Evolutionary conservation across 805 yeast species (phyloP), one percentile per base, ranked within the genome.

Genomic region (Candida odintsovae): DNA sequence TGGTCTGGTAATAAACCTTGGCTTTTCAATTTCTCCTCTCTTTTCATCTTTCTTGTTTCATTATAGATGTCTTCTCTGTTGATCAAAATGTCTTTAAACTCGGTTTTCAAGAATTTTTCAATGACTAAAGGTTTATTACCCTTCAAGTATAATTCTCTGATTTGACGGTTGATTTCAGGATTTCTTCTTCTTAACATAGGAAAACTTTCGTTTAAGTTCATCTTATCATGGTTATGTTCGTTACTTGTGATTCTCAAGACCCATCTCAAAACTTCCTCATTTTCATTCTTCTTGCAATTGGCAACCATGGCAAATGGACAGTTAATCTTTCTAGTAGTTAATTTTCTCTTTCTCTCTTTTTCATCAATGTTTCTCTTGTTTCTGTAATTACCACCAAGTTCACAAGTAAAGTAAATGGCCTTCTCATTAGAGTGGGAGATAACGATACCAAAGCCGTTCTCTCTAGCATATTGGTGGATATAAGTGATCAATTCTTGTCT

Each of bases 181-280:
- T 56, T 59, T 58, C 64, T 58, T 56, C 63, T 58, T 57, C 64
- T 57, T 41, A 60, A 41, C 59, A 54, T 59, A 41, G 64, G 64
- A 53, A 54, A 60, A 42, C 58, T 54, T 44, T 60, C 64, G 41
- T 52, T 60, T 40, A 59, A 43, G 43, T 60, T 59, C 38, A 60
- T 38, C 39, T 58, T 60, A 41, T 60, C 64, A 44, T 60, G 64
- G 46, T 60, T 58, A 43, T 60, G 64, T 28, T 60, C 63, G 18
- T 58, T 50, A 23, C 52, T 51, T 4, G 61, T 57, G 31, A 59
- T 54, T 49, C 63, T 56, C 29, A 60, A 35, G 7, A 51, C 37
- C 64, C 64, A 60, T 48, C 52, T 58, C 19, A 54, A 47, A 35
- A 55, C 48, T 39, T 56, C 60, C 10, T 57, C 62, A 12, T 55